A percentile compares a stretch with the other conserved stretches of the same genome.
phyloP scores from a whole-genome alignment of 2,329 filamentous ascomycete genomes.

The Fusarium euwallaceae region DNA sequence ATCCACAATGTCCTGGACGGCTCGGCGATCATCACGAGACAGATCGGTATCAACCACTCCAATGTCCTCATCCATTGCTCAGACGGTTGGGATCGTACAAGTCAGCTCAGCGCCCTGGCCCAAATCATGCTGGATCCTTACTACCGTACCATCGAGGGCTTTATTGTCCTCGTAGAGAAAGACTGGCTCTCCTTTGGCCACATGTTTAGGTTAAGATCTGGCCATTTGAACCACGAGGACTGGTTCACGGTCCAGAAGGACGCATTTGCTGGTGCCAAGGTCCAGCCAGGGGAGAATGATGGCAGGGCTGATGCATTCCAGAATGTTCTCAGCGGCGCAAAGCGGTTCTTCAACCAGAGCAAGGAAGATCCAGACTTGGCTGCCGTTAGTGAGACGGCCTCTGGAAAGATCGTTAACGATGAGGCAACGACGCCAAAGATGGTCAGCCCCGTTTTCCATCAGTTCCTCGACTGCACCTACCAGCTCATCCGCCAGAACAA shows the following conservation, averaged over 20 bases:
- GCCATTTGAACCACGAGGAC: constrained; percentile 88
- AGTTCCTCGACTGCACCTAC: constrained; percentile 95
- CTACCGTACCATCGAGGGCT: constrained; percentile 93
- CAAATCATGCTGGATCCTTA: constrained; percentile 97
- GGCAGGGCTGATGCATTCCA: constrained; percentile 82
- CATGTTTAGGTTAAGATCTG: constrained; percentile 95
- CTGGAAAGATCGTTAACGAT: constrained; percentile 60
- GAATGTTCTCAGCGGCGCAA: constrained; percentile 87
- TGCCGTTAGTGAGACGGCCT: constrained; percentile 56
- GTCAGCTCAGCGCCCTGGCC: constrained; percentile 90
- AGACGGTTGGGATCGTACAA: constrained; percentile 97
- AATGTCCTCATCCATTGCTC: constrained; percentile 98
- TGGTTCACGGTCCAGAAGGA: constrained; percentile 95
- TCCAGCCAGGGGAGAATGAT: constrained; percentile 73
- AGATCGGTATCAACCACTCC: constrained; percentile 91
- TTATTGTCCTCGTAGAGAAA: constrained; percentile 94
- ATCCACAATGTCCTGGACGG: constrained; percentile 88
- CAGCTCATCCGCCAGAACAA: constrained; percentile 89
- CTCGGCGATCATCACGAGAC: constrained; percentile 84
- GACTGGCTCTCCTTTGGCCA: constrained; percentile 98
- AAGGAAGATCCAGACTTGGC: constrained; percentile 75
- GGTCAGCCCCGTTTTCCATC: constrained; percentile 95
- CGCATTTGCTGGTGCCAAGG: constrained; percentile 72
- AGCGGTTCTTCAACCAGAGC: constrained; percentile 86
- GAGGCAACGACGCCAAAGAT: constrained; percentile 88